Percentiles rank a stretch among this genome's conserved stretches.
Evolutionary conservation across 164 flowering plant species (phyloP).

Genomic region (Stephania cephalantha): DNA sequence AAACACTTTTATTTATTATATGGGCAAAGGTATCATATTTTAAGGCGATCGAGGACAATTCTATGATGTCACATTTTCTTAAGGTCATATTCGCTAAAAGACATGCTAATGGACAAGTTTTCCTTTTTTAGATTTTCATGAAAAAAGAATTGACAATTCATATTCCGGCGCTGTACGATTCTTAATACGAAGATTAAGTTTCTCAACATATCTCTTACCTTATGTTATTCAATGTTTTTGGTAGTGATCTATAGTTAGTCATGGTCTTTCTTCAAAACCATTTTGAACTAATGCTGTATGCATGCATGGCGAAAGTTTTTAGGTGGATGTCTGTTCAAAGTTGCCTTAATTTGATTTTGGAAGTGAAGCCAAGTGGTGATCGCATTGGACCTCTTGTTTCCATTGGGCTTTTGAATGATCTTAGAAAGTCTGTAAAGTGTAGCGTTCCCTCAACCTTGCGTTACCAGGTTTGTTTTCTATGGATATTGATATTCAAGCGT

Average conservation of each 20-base stretch:
- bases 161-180: background rate
- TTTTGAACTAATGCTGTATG: slow-evolving; percentile 8
- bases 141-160: background rate
- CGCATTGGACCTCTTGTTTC: slow-evolving; percentile 72
- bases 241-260: background rate
- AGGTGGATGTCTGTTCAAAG: slow-evolving; percentile 59
- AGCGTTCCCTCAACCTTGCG: slow-evolving; percentile 35
- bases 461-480: slow-evolving; percentile 46
- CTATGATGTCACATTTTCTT: background rate
- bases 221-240: background rate
- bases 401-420: slow-evolving; percentile 49
- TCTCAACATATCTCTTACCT: background rate
- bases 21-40: too few relatives aligned
- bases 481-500: background rate
- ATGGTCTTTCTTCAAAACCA: background rate
- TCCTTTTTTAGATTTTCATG: background rate
- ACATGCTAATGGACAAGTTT: background rate
- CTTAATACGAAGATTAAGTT: background rate
- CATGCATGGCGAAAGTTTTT: slow-evolving; percentile 28
- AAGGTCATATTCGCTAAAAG: background rate
- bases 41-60: too few relatives aligned
- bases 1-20: too few relatives aligned
- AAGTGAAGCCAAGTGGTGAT: slow-evolving; percentile 48
- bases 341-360: slow-evolving; percentile 44
- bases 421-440: slow-evolving; percentile 25